Evolutionary conservation across 129 eudicot species (phyloP).

Genomic region (Mikania micrantha): DNA sequence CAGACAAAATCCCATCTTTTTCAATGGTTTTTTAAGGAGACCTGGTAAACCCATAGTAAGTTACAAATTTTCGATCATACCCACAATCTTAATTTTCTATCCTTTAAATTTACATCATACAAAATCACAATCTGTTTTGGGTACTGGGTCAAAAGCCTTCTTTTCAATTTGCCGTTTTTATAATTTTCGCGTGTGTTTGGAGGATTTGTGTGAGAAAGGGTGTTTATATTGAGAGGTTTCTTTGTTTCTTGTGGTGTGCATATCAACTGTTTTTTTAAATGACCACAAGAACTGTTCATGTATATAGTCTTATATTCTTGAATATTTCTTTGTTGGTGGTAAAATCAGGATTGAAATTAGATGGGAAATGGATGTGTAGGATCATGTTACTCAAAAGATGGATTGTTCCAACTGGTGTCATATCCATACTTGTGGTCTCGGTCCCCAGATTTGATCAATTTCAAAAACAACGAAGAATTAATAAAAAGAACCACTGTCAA

Average conservation of each 20-base stretch:
- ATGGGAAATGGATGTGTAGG: conserved; percentile 71
- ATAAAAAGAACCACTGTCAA: conserved; percentile 10
- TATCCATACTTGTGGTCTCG: conserved; percentile 41
- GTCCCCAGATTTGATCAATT: conserved; percentile 35
- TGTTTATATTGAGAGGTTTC: not conserved
- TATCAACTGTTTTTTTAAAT: conserved; percentile 13
- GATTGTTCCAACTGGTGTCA: conserved; percentile 35
- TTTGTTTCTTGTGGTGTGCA: not conserved
- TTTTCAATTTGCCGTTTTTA: not conserved
- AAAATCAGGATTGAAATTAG: not conserved
- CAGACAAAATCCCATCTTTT: conserved; percentile 14
- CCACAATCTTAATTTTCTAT: not conserved
- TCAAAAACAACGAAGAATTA: conserved; percentile 20
- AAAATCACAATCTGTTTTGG: not conserved
- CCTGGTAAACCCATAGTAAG: conserved; percentile 16
- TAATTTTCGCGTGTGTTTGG: no score
- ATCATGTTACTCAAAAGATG: conserved; percentile 39
- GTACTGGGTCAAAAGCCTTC: not conserved
- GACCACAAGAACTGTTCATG: not conserved
- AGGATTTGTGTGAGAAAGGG: no score
- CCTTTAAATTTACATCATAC: conserved; percentile 4
- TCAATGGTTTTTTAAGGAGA: not conserved
- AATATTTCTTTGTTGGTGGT: not conserved
- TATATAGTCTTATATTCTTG: not conserved
- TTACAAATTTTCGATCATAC: conserved; percentile 4